phyloP scores from a whole-genome alignment of 192 early-diverging fungal species.

The Dissophora globulifera region DNA sequence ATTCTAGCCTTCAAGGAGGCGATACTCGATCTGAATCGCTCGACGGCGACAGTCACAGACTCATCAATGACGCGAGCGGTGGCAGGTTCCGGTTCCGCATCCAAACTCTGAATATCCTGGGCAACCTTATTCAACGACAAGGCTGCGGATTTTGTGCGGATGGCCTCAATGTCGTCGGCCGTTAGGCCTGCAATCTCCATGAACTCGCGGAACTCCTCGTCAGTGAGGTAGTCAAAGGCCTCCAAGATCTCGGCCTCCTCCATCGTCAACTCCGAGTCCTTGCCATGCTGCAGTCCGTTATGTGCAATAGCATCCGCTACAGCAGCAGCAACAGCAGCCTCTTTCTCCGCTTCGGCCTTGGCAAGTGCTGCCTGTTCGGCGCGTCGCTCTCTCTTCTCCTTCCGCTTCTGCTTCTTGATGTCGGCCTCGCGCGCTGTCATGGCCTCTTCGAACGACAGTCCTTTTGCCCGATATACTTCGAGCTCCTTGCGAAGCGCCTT shows the following conservation, averaged over 20 bases:
- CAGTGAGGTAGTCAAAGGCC: slow-evolving; percentile 43
- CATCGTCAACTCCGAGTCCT: slow-evolving; percentile 1
- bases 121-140: slow-evolving; percentile 40
- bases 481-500: slow-evolving; percentile 28
- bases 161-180: slow-evolving; percentile 17
- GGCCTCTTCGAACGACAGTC: slow-evolving; percentile 27
- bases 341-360: slow-evolving; percentile 28
- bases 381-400: slow-evolving; percentile 1
- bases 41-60: neutral
- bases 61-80: neutral
- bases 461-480: slow-evolving; percentile 28
- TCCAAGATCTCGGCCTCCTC: slow-evolving; percentile 46
- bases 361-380: slow-evolving; percentile 21
- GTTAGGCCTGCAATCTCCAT: slow-evolving; percentile 37
- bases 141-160: slow-evolving; percentile 30
- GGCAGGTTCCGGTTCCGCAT: neutral
- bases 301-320: slow-evolving; percentile 24
- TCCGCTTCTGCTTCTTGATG: slow-evolving; percentile 8
- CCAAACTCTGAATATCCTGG: slow-evolving; percentile 18
- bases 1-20: too few relatives aligned
- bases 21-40: too few relatives aligned
- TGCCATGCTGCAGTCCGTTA: neutral
- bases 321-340: slow-evolving; percentile 17
- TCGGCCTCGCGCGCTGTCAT: slow-evolving; percentile 10
- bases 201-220: slow-evolving; percentile 46